Evolutionary conservation across 164 flowering plant species (phyloP).

Genomic region (Stephania japonica): DNA sequence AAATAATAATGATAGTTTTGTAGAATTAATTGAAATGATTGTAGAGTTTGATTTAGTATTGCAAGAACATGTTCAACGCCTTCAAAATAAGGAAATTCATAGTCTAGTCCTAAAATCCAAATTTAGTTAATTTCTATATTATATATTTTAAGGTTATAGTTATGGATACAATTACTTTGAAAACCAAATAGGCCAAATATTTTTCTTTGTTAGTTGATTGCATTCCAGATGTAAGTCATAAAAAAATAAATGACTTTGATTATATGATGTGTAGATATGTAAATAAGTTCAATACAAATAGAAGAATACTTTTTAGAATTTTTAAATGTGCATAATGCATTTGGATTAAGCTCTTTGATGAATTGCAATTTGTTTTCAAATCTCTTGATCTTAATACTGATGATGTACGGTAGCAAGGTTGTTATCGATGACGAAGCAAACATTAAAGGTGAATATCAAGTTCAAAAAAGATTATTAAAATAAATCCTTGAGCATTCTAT

Average conservation of each 20-base stretch:
- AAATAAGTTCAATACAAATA: neutral
- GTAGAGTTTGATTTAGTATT: neutral
- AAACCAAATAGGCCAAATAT: neutral
- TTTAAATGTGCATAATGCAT: neutral
- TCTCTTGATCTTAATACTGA: neutral
- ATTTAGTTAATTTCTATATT: too few relatives aligned
- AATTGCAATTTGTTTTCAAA: neutral
- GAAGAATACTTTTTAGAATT: neutral
- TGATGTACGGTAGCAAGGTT: neutral
- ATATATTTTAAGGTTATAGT: neutral
- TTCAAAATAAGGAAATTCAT: neutral
- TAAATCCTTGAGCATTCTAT: too few relatives aligned
- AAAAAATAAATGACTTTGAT: neutral
- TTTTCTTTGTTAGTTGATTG: neutral
- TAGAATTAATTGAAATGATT: neutral
- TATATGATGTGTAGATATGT: neutral
- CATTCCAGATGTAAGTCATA: neutral
- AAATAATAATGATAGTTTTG: too few relatives aligned
- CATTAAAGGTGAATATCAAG: too few relatives aligned
- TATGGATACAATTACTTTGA: too few relatives aligned
- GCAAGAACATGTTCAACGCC: neutral
- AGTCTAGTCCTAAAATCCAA: neutral
- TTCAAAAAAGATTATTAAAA: too few relatives aligned
- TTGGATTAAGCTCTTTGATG: neutral
- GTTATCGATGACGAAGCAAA: neutral